A percentile compares a stretch with the other conserved stretches of the same genome.
Evolutionary conservation across 495 filamentous ascomycete species (phyloP).

Genomic region (Amorphotheca resinae): DNA sequence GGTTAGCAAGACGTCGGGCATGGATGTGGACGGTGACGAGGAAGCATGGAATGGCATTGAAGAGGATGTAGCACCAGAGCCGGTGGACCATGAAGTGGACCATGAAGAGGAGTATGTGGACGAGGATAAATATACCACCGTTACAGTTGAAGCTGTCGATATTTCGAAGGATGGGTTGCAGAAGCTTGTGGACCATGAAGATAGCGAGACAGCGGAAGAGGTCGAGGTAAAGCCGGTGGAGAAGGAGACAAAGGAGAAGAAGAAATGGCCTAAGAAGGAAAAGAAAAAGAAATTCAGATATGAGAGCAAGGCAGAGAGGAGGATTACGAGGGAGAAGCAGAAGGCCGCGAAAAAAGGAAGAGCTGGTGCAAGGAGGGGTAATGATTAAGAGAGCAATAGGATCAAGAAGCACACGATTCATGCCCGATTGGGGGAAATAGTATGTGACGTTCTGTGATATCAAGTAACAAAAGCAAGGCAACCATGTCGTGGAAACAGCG

Average conservation of each 20-base stretch:
- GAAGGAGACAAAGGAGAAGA: constrained; percentile 29
- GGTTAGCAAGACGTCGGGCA: constrained; percentile 39
- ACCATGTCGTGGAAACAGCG: not conserved
- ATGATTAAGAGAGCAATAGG: constrained; percentile 5
- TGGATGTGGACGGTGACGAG: constrained; percentile 34
- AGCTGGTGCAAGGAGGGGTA: constrained; percentile 22
- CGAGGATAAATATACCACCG: constrained; percentile 88
- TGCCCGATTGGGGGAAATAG: not conserved
- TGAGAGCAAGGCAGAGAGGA: constrained; percentile 68
- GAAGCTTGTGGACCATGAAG: constrained; percentile 34
- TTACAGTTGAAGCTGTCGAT: constrained; percentile 86
- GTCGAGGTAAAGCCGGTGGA: constrained; percentile 20
- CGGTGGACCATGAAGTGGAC: constrained; percentile 60
- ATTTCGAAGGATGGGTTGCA: constrained; percentile 58
- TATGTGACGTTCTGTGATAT: constrained; percentile 11
- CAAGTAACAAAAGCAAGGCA: constrained; percentile 3
- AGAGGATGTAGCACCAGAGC: constrained; percentile 28
- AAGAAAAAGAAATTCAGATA: constrained; percentile 91
- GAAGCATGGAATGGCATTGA: constrained; percentile 51
- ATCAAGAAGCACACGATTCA: not conserved
- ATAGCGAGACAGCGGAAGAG: constrained; percentile 33
- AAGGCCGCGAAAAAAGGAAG: constrained; percentile 41
- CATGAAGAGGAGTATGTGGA: constrained; percentile 92
- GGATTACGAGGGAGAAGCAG: constrained; percentile 52
- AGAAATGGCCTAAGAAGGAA: constrained; percentile 49